Evolutionary conservation across 805 yeast genomes (phyloP).

Genomic region (Kluyveromyces nonfermentans): DNA sequence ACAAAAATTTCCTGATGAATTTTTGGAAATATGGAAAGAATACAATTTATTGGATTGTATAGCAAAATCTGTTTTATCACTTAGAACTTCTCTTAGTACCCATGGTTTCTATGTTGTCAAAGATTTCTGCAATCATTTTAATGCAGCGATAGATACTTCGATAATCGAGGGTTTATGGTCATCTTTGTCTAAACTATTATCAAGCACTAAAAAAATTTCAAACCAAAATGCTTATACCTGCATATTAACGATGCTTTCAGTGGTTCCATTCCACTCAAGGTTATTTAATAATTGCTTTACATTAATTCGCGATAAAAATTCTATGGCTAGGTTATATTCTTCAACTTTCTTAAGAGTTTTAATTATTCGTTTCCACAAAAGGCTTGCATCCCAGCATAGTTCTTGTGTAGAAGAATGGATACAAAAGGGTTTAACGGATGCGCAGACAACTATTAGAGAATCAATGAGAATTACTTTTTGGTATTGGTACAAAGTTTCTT

Average conservation of each 20-base stretch:
- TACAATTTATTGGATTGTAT: constrained; percentile 49
- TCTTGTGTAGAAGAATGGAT: constrained; percentile 39
- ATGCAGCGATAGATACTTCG: constrained; percentile 21
- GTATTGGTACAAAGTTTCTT: constrained; percentile 50
- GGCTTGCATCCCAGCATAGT: constrained; percentile 29
- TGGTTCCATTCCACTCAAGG: constrained; percentile 45
- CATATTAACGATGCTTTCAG: constrained; percentile 42
- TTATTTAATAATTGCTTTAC: constrained; percentile 39
- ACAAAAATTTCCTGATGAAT: constrained; percentile 29
- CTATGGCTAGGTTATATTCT: constrained; percentile 60
- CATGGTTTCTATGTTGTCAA: constrained; percentile 70
- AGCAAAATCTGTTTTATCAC: constrained; percentile 54
- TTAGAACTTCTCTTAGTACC: constrained; percentile 74
- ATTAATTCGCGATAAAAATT: constrained; percentile 59
- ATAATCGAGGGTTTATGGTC: constrained; percentile 29
- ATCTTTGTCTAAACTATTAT: constrained; percentile 26
- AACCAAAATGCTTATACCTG: constrained; percentile 31
- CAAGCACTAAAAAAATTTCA: constrained; percentile 33
- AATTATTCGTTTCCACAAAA: constrained; percentile 40
- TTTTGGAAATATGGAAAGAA: constrained; percentile 26
- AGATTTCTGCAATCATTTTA: constrained; percentile 37
- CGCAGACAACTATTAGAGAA: constrained; percentile 73
- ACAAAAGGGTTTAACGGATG: constrained; percentile 59
- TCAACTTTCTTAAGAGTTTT: constrained; percentile 62
- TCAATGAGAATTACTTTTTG: constrained; percentile 66